These are phyloP conservation scores for Solanum peruvianum DNA, from an alignment of 257 asterid genomes.

Conservation along the genomic window DNA sequence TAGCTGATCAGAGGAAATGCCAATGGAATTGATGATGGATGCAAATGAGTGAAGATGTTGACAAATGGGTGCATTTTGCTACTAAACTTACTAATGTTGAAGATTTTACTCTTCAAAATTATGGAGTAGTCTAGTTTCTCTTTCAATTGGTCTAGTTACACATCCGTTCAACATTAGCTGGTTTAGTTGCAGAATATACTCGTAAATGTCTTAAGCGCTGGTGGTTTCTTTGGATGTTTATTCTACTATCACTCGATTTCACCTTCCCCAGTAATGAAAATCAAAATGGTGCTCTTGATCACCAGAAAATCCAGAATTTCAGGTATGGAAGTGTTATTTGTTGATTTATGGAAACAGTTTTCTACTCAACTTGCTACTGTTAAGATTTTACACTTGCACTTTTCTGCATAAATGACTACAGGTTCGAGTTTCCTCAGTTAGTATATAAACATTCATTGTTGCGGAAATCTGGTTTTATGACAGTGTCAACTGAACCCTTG, in stretches of 20 bases:
- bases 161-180: not conserved
- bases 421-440: not conserved
- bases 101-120: not conserved
- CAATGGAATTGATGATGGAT: not conserved
- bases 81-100: not conserved
- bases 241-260: not conserved
- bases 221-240: not conserved
- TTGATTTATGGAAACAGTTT: not conserved
- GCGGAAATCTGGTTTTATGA: not conserved
- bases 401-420: not conserved
- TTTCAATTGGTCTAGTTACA: not conserved
- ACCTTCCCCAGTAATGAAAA: not conserved
- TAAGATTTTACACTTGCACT: not conserved
- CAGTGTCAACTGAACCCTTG: not conserved
- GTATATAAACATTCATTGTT: not conserved
- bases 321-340: not conserved
- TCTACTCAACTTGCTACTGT: not conserved
- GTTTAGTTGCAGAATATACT: not conserved
- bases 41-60: constrained; percentile 7
- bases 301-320: not conserved
- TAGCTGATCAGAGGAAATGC: constrained; percentile 3
- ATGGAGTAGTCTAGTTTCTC: not conserved
- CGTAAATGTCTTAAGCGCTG: not conserved
- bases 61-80: not conserved
- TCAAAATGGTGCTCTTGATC: not conserved